These are phyloP conservation scores for Hyaloperonospora brassicae DNA, from an alignment of 352 stramenopile genomes.

Conservation along the genomic window DNA sequence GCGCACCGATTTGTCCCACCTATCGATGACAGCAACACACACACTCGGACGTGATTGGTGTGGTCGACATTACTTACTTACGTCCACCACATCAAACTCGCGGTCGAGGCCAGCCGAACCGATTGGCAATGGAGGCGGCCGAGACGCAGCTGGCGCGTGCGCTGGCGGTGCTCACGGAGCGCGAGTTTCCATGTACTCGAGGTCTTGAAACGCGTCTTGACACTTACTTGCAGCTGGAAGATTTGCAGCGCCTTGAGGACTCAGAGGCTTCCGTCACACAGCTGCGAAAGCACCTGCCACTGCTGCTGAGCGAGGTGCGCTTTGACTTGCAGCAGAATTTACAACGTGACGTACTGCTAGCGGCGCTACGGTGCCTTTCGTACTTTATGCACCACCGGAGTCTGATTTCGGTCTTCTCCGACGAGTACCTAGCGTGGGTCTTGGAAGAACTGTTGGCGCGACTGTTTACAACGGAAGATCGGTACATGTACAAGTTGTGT, in stretches of 20 bases:
- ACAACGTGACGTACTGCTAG: conserved; percentile 19
- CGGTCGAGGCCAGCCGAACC: neutral
- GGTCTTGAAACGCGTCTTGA: conserved; percentile 38
- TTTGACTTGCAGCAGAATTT: conserved; percentile 32
- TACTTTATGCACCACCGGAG: conserved; percentile 55
- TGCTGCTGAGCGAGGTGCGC: conserved; percentile 35
- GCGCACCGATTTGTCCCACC: too few relatives aligned
- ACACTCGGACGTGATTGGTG: neutral
- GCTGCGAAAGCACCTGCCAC: conserved; percentile 29
- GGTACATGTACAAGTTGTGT: conserved; percentile 60
- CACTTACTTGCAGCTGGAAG: conserved; percentile 46
- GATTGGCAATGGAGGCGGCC: conserved; percentile 15
- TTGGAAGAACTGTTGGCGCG: conserved; percentile 41
- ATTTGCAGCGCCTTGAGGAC: conserved; percentile 52
- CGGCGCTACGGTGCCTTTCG: conserved; percentile 48
- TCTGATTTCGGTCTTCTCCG: conserved; percentile 32
- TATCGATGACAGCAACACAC: too few relatives aligned
- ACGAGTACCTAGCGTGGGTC: conserved; percentile 34
- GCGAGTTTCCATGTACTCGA: conserved; percentile 29
- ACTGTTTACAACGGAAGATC: conserved; percentile 46
- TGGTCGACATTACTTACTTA: neutral
- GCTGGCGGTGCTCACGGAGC: conserved; percentile 29
- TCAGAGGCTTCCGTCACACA: conserved; percentile 34
- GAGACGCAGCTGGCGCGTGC: conserved; percentile 29
- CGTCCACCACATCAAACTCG: conserved; percentile 3